phyloP scores from a whole-genome alignment of 305 asterid genomes.

The Solanum aculeatissimum region DNA sequence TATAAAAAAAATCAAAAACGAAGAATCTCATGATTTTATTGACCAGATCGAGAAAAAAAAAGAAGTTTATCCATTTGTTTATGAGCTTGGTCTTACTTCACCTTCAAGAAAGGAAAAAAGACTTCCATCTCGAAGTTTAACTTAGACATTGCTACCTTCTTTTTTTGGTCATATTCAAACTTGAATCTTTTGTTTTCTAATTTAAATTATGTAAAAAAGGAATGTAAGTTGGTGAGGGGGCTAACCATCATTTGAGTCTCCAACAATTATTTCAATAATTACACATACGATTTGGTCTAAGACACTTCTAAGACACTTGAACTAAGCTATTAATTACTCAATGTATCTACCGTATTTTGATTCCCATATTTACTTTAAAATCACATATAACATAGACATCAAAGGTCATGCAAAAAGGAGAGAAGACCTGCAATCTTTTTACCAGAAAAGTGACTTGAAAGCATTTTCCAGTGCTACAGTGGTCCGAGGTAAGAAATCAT shows the following conservation, averaged over 20 bases:
- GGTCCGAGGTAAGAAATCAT: constrained; percentile 97
- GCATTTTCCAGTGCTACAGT: constrained; percentile 75
- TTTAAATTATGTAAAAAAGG: not conserved
- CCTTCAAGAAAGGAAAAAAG: not conserved
- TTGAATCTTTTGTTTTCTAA: not conserved
- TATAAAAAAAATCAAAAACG: not conserved
- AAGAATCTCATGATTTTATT: not conserved
- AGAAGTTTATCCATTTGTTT: not conserved
- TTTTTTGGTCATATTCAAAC: not conserved
- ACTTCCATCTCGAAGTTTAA: not conserved
- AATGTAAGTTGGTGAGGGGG: not conserved
- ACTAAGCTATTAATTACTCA: not conserved
- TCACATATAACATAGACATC: not conserved
- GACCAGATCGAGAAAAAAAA: not conserved
- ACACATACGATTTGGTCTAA: not conserved
- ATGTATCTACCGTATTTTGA: not conserved
- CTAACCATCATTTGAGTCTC: not conserved
- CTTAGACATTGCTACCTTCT: not conserved
- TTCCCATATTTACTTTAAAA: not conserved
- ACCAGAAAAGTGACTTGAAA: constrained; percentile 93
- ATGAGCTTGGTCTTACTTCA: not conserved
- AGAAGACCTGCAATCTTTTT: constrained; percentile 58
- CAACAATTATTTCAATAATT: not conserved
- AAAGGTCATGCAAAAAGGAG: constrained; percentile 19
- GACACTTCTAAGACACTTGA: not conserved